phyloP scores from a whole-genome alignment of 2,329 filamentous ascomycete species.

The Microcyclospora pomicola region DNA sequence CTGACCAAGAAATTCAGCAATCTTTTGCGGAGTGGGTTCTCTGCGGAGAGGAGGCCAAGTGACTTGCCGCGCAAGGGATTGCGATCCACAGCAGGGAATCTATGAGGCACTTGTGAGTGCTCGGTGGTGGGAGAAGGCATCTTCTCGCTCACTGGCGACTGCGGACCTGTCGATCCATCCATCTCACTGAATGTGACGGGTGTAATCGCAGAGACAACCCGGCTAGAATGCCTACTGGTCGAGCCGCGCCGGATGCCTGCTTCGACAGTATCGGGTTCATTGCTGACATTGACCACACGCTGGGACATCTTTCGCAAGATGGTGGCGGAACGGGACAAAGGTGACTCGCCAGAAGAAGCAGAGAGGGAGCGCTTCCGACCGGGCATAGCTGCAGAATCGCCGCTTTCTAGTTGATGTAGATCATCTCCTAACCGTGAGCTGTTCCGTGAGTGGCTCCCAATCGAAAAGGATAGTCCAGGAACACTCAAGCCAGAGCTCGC shows the following conservation, averaged over 20 bases:
- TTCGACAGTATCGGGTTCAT: constrained; percentile 74
- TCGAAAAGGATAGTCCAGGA: constrained; percentile 26
- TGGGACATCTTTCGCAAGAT: constrained; percentile 68
- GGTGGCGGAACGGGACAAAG: constrained; percentile 36
- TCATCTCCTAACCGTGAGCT: constrained; percentile 46
- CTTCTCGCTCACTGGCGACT: constrained; percentile 20
- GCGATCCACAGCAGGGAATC: constrained; percentile 17
- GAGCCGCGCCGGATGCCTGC: constrained; percentile 51
- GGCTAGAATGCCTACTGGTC: constrained; percentile 28
- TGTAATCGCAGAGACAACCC: constrained; percentile 1
- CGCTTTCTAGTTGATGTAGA: constrained; percentile 44
- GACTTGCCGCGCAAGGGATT: constrained; percentile 83
- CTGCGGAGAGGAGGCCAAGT: constrained; percentile 67
- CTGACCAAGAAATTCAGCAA: constrained; percentile 78
- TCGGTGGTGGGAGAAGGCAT: constrained; percentile 18
- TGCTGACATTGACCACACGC: constrained; percentile 93
- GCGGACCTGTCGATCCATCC: constrained; percentile 13
- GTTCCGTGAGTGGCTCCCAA: constrained; percentile 22
- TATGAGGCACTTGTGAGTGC: constrained; percentile 7
- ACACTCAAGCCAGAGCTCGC: constrained; percentile 37
- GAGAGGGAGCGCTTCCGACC: constrained; percentile 32
- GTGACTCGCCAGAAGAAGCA: constrained; percentile 30
- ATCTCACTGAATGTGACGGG: constrained; percentile 2
- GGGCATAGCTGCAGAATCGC: constrained; percentile 34
- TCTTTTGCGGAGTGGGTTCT: constrained; percentile 58